These are phyloP conservation scores for Halophytophthora batemanensis DNA, from an alignment of 352 stramenopile species.

Conservation along the genomic window DNA sequence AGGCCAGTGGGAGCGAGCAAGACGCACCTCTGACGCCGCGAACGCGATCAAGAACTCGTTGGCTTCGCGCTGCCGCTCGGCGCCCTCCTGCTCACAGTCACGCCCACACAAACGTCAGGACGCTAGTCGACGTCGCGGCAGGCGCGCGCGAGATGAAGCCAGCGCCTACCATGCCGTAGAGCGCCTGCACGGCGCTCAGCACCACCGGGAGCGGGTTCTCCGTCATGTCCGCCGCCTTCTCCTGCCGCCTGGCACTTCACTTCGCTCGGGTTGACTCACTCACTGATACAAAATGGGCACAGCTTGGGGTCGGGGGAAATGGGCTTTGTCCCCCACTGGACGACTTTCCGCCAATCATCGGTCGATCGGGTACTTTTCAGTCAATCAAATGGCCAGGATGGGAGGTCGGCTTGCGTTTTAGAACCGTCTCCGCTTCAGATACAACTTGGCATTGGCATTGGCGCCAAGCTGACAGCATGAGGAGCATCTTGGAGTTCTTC, in stretches of 20 bases:
- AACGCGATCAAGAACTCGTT: constrained; percentile 69
- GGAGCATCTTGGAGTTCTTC: constrained; percentile 30
- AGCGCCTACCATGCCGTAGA: constrained; percentile 58
- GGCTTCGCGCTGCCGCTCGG: constrained; percentile 54
- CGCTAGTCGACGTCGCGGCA: not conserved
- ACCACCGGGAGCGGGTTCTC: constrained; percentile 38
- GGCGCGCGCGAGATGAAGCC: constrained; percentile 1
- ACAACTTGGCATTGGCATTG: not conserved
- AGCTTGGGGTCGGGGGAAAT: no score
- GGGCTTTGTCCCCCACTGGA: no score
- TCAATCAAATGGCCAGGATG: constrained; percentile 11
- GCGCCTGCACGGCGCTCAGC: constrained; percentile 48
- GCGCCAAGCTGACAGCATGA: constrained; percentile 9
- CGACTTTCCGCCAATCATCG: no score
- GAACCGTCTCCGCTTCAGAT: not conserved
- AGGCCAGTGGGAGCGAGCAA: not conserved
- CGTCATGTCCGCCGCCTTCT: constrained; percentile 10
- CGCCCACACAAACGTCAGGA: not conserved
- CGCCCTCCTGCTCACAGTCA: constrained; percentile 40
- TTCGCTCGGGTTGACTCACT: not conserved
- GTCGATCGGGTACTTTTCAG: not conserved
- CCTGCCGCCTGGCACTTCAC: not conserved
- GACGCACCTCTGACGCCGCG: constrained; percentile 36
- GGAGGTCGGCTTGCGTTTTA: no score
- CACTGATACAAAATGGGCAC: no score